Percentiles rank a stretch among this genome's conserved stretches.
Conservation (phyloP, 495 filamentous ascomycete genomes). For the Astrothelium subdiscretum region DNA sequence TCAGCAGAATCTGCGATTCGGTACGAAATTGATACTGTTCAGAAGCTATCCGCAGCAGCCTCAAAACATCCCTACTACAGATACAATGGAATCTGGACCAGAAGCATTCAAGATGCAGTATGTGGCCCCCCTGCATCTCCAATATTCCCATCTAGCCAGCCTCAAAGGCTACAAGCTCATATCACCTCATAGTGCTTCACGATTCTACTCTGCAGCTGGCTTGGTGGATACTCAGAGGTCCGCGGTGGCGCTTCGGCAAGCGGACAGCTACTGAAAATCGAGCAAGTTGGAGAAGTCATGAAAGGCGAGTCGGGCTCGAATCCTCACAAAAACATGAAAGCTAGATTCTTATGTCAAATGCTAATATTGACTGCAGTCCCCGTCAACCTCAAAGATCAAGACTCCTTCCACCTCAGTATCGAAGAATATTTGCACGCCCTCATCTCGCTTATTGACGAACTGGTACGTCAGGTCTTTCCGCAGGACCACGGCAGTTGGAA, state of each 20-base stretch:
- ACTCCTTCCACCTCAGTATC: constrained; percentile 88
- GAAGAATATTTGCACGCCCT: constrained; percentile 91
- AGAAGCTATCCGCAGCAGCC: constrained; percentile 54
- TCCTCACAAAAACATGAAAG: background rate
- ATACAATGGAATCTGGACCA: constrained; percentile 75
- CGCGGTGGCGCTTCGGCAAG: constrained; percentile 27
- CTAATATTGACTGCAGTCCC: constrained; percentile 50
- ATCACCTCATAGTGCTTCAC: constrained; percentile 27
- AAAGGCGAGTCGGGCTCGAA: constrained; percentile 42
- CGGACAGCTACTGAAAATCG: constrained; percentile 69
- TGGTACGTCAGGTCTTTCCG: constrained; percentile 37
- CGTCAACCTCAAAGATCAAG: constrained; percentile 79
- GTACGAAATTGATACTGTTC: constrained; percentile 43
- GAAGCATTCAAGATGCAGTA: constrained; percentile 73
- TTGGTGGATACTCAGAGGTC: constrained; percentile 49
- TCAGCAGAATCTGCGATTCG: constrained; percentile 45
- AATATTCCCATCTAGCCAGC: too few species aligned
- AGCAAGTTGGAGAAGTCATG: constrained; percentile 69
- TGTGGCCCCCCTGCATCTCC: constrained; percentile 7
- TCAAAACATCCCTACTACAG: constrained; percentile 92
- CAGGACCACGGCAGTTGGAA: background rate
- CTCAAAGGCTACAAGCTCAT: too few species aligned
- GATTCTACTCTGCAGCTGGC: constrained; percentile 63
- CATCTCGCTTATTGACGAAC: constrained; percentile 77
- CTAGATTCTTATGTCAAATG: background rate